Percentiles rank a stretch among this genome's conserved stretches.
Evolutionary conservation across 2,329 filamentous ascomycete species (phyloP).

Genomic region (Aspergillus unguis): DNA sequence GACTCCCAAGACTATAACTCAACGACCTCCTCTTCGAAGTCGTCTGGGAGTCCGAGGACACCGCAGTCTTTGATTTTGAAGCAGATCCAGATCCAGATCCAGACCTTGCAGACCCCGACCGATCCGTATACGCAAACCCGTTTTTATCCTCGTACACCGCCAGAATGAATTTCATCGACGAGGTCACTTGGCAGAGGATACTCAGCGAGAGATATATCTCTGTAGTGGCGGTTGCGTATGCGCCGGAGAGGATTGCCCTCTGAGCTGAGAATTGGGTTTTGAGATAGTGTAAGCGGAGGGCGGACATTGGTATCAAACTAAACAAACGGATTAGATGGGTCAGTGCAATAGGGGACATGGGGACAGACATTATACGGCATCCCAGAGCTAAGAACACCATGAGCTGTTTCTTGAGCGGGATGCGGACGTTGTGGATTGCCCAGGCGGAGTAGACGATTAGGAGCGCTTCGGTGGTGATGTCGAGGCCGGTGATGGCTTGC

Average conservation of each 20-base stretch:
- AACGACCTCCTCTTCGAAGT: not conserved
- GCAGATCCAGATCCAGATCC: not conserved
- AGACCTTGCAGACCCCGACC: not conserved
- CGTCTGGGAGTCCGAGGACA: not conserved
- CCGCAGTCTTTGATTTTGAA: not conserved
- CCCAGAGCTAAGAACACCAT: slow-evolving; percentile 42
- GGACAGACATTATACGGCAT: slow-evolving; percentile 40
- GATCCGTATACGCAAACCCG: slow-evolving; percentile 24
- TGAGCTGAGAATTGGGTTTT: slow-evolving; percentile 26
- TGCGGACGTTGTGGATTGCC: slow-evolving; percentile 40
- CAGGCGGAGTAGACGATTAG: slow-evolving; percentile 38
- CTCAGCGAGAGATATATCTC: slow-evolving; percentile 44
- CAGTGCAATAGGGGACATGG: not conserved
- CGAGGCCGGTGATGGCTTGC: slow-evolving; percentile 38
- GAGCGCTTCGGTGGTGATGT: slow-evolving; percentile 39
- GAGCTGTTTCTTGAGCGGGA: slow-evolving; percentile 37
- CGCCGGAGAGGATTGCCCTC: slow-evolving; percentile 39
- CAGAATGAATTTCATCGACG: slow-evolving; percentile 47
- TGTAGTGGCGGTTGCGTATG: slow-evolving; percentile 34
- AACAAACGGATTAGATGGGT: not conserved
- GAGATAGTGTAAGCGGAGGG: slow-evolving; percentile 40
- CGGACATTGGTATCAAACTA: slow-evolving; percentile 42
- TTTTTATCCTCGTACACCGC: slow-evolving; percentile 30
- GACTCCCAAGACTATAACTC: not conserved
- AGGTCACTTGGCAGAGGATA: slow-evolving; percentile 42